Evolutionary conservation across 2,329 filamentous ascomycete genomes (phyloP), one percentile per base, ranked within the genome.

Genomic region (Penicillium fuscoglaucum): DNA sequence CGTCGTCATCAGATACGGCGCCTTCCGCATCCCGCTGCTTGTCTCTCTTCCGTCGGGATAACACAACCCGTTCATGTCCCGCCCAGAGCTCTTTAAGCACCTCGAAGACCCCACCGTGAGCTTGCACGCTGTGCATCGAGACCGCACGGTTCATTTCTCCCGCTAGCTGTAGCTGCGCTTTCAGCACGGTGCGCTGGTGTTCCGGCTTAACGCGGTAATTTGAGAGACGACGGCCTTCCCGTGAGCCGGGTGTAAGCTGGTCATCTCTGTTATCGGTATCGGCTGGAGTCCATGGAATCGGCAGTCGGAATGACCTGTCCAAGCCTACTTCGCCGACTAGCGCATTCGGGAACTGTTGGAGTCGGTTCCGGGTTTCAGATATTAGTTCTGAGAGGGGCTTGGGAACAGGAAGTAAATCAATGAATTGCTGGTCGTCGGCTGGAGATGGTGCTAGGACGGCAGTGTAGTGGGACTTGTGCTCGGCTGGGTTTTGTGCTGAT

Each of bases 311-410:
- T 12, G 82, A 76, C 56, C 82, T 82, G 68, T 88, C 86, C 4
- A 88, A 75, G 0, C 86, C 86, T 6, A 88, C 78, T 68, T 88
- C 86, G 6, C 86, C 86, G 2, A 88, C 77, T 0, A 88, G 74
- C 0, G 86, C 83, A 43, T 78, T 69, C 0, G 85, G 84, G 57
- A 82, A 80, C 3, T 68, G 64, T n/a, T 74, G 37, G 0, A 88
- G 78, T 39, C 81, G 76, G 7, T 68, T 59, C 37, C 78, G 76
- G 0, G 81, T 84, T 63, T 83, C 77, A 0, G 71, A 59, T 9
- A 88, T 73, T 60, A 86, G 81, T 3, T 74, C 53, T 0, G 80
- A 81, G 21, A 88, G 79, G 0, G 82, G 78, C 33, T 74, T 77
- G 0, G 85, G 85, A 21, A 80, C 71, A 1, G 85, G 85, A 0